phyloP scores from a whole-genome alignment of 2,329 filamentous ascomycete species.

The Exophiala sp. region DNA sequence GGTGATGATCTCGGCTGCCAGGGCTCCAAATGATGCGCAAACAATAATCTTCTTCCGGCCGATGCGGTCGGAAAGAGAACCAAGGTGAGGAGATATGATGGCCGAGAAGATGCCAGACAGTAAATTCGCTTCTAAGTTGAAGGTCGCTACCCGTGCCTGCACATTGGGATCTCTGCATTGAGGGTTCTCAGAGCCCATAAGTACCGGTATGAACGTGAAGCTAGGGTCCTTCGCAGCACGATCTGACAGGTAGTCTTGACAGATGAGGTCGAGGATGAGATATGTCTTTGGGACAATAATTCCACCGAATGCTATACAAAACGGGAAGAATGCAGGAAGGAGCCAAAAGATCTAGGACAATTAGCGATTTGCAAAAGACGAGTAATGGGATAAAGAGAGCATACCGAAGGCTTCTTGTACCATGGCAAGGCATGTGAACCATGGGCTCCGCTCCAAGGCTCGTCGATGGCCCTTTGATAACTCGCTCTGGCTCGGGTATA shows the following conservation, averaged over 20 bases:
- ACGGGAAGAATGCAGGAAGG: constrained; percentile 72
- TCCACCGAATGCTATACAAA: constrained; percentile 81
- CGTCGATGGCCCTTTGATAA: constrained; percentile 25
- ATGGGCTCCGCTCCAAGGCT: constrained; percentile 36
- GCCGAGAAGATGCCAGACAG: constrained; percentile 74
- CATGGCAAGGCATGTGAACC: constrained; percentile 36
- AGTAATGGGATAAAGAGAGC: constrained; percentile 19
- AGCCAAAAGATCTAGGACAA: constrained; percentile 71
- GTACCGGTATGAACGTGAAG: constrained; percentile 60
- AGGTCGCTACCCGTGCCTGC: constrained; percentile 70
- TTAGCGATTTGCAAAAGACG: constrained; percentile 10
- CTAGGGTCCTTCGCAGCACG: constrained; percentile 56
- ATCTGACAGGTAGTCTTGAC: constrained; percentile 75
- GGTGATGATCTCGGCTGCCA: constrained; percentile 70
- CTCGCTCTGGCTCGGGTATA: constrained; percentile 19
- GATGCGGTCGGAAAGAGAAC: constrained; percentile 79
- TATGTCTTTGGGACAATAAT: constrained; percentile 84
- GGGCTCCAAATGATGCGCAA: constrained; percentile 68
- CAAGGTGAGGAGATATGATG: constrained; percentile 75
- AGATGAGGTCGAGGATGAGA: constrained; percentile 78
- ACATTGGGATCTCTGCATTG: constrained; percentile 80
- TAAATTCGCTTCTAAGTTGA: constrained; percentile 72
- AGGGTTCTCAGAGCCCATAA: constrained; percentile 66
- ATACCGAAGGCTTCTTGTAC: constrained; percentile 52
- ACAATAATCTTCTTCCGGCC: constrained; percentile 74